Evolutionary conservation across 768 basidiomycete species (phyloP), one percentile per base, ranked within the genome.

Genomic region (Lyophyllum shimeji): DNA sequence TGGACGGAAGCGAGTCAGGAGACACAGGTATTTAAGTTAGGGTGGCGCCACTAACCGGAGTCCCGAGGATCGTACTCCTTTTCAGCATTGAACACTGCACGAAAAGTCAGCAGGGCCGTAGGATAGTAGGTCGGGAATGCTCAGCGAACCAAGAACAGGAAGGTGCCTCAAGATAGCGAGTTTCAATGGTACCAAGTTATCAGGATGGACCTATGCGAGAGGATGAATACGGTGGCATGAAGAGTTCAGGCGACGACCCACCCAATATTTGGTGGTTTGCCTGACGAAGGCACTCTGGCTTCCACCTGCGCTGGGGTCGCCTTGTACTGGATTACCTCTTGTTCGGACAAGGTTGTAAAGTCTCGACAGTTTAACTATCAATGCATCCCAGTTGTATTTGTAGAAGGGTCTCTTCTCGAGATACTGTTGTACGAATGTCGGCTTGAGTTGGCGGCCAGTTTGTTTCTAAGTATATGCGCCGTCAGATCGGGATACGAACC

Each of bases 261-360:
- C 96, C 97, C 97, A 99, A 66, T 99, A 99, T 69, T 99, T 99
- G 11, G 97, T 98, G 31, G 97, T 99, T 72, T 97, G 95, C 39
- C 97, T 75, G n/a, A 98, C 92, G 66, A 99, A 99, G 1, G 96
- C 97, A 62, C 91, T 97, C 76, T 99, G 97, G 61, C 74, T 90
- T 1, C 96, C 95, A 25, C 97, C 97, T 0, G 97, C 97, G 62
- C 87, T 88, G 1, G 95, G 84, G 67, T 99, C 97, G 21, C 97
- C 97, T 55, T 89, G 83, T 1, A 93, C 88, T 9, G 97, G 97
- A 66, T 98, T 92, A 0, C 97, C 97, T 51, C 97, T 79, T 0
- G 95, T 98, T 47, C 95, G 86, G 17, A 98, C 95, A 33, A 98
- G 87, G 70, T 98, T 89, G 67, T 97, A 98, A 34, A 98, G 73